Base-by-base conservation (phyloP, 2,329 filamentous ascomycete species). In the Cercospora zeae-maydis region DNA sequence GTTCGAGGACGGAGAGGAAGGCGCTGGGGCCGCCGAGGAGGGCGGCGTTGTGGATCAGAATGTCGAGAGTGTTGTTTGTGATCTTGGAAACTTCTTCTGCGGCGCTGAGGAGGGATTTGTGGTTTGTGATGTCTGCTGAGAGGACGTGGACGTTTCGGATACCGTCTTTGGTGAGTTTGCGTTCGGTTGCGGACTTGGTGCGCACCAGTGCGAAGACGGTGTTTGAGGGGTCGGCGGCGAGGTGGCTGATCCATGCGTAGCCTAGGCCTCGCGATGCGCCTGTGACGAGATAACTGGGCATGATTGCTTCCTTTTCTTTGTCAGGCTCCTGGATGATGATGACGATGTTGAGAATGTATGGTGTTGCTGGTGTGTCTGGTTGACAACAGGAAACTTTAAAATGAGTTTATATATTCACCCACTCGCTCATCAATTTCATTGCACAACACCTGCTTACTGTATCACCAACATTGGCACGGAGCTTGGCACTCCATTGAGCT, bases 91-190 rank as follows among this genome's bases (percentile, higher is more conserved):
- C 60, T 34, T 71, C 64, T 1, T 58, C 45, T 7, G 64, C 70
- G 33, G 70, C 71, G 53, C 49, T 33, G 72, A 80, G 75, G 13
- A 84, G 70, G 1, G 75, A 70, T 3, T 72, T 69, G 54, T 76
- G 73, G 63, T 79, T 72, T 9, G 72, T 74, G 36, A 84, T 67
- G 61, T 85, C 81, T 14, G 72, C 82, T 19, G 79, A 65, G 19
- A 85, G 24, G 63, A 84, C 74, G 61, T 79, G 76, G 52, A 84
- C 71, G 53, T 84, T 83, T 39, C 53, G 60, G 45, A 67, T 61
- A 52, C 54, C 54, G 31, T 72, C 70, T 27, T 64, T 67, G 10
- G 61, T 45, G 1, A 73, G 61, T 3, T 64, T 63, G 4, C 60
- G 59, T n/a, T 69, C 54, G 1, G 67, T 70, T 1, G 66, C 63